These are phyloP conservation scores for Peronosclerospora sorghi DNA, from an alignment of 352 stramenopile species.

Conservation along the genomic window DNA sequence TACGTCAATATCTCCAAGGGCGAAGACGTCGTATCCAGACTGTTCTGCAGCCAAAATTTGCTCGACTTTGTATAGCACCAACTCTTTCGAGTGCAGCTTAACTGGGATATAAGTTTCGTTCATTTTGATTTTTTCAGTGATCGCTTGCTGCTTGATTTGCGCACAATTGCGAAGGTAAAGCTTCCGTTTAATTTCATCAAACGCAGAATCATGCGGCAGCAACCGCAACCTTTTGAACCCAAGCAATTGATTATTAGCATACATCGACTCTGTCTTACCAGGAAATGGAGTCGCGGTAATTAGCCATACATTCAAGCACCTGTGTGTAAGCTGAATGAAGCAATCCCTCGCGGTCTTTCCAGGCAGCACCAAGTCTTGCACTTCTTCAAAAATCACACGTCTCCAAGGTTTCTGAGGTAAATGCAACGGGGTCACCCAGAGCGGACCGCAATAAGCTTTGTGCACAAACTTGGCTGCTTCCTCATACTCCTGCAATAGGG, in stretches of 20 bases:
- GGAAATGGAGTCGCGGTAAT: slow-evolving; percentile 81
- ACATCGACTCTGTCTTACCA: slow-evolving; percentile 66
- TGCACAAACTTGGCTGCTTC: slow-evolving; percentile 71
- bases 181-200: slow-evolving; percentile 83
- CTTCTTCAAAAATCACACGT: slow-evolving; percentile 80
- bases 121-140: slow-evolving; percentile 67
- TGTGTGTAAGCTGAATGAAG: slow-evolving; percentile 73
- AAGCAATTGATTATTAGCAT: slow-evolving; percentile 83
- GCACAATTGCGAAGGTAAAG: slow-evolving; percentile 80
- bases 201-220: slow-evolving; percentile 52
- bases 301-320: slow-evolving; percentile 72
- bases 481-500: slow-evolving; percentile 43
- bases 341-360: slow-evolving; percentile 67
- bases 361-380: slow-evolving; percentile 73
- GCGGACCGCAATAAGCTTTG: slow-evolving; percentile 64
- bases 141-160: slow-evolving; percentile 70
- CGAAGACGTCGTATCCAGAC: slow-evolving; percentile 25
- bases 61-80: slow-evolving; percentile 66
- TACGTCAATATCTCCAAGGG: slow-evolving; percentile 32
- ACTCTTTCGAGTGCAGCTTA: slow-evolving; percentile 51
- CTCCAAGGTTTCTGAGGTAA: slow-evolving; percentile 56
- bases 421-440: slow-evolving; percentile 62
- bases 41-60: slow-evolving; percentile 32
- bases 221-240: slow-evolving; percentile 72
- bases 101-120: slow-evolving; percentile 67